Base-by-base conservation (phyloP, 176 grass and related monocot species). In the Triticum urartu region DNA sequence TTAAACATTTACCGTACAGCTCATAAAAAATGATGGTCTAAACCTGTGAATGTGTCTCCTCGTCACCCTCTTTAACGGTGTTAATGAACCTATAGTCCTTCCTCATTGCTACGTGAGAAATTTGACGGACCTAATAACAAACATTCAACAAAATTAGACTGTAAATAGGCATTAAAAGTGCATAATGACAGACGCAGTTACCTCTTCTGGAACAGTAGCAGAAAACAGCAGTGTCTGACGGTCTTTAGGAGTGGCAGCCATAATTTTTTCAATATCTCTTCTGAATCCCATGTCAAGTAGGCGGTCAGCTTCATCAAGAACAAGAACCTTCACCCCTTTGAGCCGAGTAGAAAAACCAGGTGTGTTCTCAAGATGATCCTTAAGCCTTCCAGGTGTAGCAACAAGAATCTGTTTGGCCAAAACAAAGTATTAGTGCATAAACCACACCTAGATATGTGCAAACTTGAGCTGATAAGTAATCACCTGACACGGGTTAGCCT, bases 251-350 rank as follows among this genome's bases (percentile, higher is more conserved):
- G 94, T 86, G 77, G 84, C 84, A 81, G 86, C 56, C 83, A 99
- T 84, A 84, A 99, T 96, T 79, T 88, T 95, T 80, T 99, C 97
- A 84, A 98, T 98, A 87, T 95, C 97, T 86, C 84, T 99, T 76
- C 90, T 83, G 83, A 99, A 99, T 68, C 97, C 94, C 94, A 99
- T 99, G 86, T 99, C 97, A 61, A 96, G 86, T 63, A 99, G 78
- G 77, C 88, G 92, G 85, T 99, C 97, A 84, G 97, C 94, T 90
- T 99, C 97, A 90, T 99, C 97, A 85, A 99, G 91, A 84, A 99
- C 85, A 84, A 96, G 90, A 83, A 99, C 87, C 39, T 99, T 99
- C 50, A 99, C 84, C 28, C 94, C 97, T 81, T 81, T 99, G 30
- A 99, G 88, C 54, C 94, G 89, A 63, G 87, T 84, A 47, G 83